Conservation (phyloP, 83 land plant genomes). For the Thuja plicata region DNA sequence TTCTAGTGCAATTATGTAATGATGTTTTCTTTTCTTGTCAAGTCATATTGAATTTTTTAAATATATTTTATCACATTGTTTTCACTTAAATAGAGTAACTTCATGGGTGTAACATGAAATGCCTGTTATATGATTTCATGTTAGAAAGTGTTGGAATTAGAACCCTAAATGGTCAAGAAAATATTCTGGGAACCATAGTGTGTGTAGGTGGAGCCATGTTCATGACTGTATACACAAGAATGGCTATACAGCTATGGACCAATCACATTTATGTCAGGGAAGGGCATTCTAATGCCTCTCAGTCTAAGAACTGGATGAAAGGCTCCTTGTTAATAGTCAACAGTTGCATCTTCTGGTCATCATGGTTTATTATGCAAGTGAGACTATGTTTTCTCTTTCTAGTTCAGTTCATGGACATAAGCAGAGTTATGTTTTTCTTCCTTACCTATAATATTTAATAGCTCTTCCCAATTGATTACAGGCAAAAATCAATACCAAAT, state of each 20-base stretch:
- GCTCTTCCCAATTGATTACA: background rate
- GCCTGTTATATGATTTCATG: constrained; percentile 6
- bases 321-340: constrained; percentile 42
- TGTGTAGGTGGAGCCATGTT: constrained; percentile 73
- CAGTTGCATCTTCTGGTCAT: constrained; percentile 50
- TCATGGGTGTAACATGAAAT: background rate
- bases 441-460: background rate
- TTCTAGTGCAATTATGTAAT: background rate
- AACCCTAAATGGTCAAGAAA: constrained; percentile 45
- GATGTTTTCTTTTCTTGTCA: background rate
- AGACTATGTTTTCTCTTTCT: background rate
- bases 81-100: background rate
- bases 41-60: background rate
- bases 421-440: background rate
- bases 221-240: constrained; percentile 61
- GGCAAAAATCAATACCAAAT: constrained; percentile 42
- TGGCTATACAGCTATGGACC: constrained; percentile 15
- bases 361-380: constrained; percentile 66
- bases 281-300: background rate
- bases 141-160: constrained; percentile 43
- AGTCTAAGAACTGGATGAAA: constrained; percentile 13
- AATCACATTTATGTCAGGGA: constrained; percentile 26
- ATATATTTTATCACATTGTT: background rate
- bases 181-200: constrained; percentile 47
- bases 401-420: background rate